These are phyloP conservation scores for Persicaria maculosa DNA, from an alignment of 148 eudicot genomes.

Conservation along the genomic window DNA sequence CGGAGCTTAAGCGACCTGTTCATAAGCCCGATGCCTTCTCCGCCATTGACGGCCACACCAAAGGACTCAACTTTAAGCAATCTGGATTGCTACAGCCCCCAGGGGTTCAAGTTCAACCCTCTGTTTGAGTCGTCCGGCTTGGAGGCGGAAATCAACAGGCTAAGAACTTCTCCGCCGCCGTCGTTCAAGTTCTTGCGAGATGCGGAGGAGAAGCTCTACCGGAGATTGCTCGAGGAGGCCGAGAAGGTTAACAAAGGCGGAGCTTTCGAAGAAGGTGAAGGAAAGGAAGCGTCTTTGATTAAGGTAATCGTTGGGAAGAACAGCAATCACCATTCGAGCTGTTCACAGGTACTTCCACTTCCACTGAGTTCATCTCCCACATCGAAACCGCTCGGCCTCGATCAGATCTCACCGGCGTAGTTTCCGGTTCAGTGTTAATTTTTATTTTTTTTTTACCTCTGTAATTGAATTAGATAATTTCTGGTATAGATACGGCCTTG, in stretches of 20 bases:
- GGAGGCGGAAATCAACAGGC: slow-evolving; percentile 44
- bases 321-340: slow-evolving; percentile 22
- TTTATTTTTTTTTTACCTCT: not conserved
- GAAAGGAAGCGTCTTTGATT: slow-evolving; percentile 26
- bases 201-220: slow-evolving; percentile 82
- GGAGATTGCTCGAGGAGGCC: slow-evolving; percentile 55
- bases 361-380: slow-evolving; percentile 53
- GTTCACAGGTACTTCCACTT: slow-evolving; percentile 75
- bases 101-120: slow-evolving; percentile 54
- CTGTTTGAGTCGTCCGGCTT: slow-evolving; percentile 55
- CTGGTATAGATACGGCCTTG: not conserved
- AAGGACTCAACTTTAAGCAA: not conserved
- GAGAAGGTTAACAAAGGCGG: slow-evolving; percentile 27
- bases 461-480: not conserved
- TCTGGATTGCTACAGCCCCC: slow-evolving; percentile 24
- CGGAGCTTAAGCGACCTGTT: slow-evolving; percentile 63
- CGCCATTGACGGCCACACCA: slow-evolving; percentile 26
- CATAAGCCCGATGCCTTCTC: slow-evolving; percentile 52
- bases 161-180: slow-evolving; percentile 82
- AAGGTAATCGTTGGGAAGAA: slow-evolving; percentile 26
- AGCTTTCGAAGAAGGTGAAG: slow-evolving; percentile 15
- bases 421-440: not conserved
- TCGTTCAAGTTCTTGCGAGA: slow-evolving; percentile 88
- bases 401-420: not conserved
- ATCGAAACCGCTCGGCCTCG: slow-evolving; percentile 1